These are phyloP conservation scores for Rhodamnia rubescens DNA, from an alignment of 345 rosid species.

Conservation along the genomic window DNA sequence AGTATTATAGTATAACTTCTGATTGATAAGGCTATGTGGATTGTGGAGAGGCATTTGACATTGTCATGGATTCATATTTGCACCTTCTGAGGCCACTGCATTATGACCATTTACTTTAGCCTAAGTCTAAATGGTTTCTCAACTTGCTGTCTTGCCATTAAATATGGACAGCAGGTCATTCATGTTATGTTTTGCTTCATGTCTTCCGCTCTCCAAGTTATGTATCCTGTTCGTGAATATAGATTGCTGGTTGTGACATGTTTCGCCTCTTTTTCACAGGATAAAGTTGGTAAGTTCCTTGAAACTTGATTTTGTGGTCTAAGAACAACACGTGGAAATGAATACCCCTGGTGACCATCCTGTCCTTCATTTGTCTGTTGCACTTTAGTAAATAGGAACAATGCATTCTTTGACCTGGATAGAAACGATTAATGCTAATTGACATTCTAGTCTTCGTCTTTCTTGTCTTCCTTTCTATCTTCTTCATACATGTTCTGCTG, in stretches of 20 bases:
- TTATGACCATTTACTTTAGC: neutral
- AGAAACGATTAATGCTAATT: neutral
- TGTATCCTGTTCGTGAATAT: neutral
- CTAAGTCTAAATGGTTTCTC: neutral
- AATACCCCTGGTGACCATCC: slow-evolving; percentile 7
- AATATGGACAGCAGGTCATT: neutral
- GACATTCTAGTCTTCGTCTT: neutral
- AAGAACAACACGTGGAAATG: slow-evolving; percentile 13
- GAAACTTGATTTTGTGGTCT: slow-evolving; percentile 3
- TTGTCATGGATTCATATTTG: neutral
- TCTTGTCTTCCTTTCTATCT: neutral
- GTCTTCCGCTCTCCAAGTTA: neutral
- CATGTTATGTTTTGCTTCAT: neutral
- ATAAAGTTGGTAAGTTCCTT: slow-evolving; percentile 86
- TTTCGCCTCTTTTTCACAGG: slow-evolving; percentile 40
- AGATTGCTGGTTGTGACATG: neutral
- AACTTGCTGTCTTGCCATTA: neutral
- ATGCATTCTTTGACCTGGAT: neutral
- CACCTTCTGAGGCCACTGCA: neutral
- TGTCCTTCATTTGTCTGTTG: neutral
- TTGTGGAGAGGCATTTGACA: neutral
- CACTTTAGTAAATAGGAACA: neutral
- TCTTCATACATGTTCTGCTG: neutral
- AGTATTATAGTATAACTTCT: neutral
- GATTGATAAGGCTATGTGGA: neutral